These are phyloP conservation scores for Mortierella antarctica DNA, from an alignment of 192 early-diverging fungal species.

Conservation along the genomic window DNA sequence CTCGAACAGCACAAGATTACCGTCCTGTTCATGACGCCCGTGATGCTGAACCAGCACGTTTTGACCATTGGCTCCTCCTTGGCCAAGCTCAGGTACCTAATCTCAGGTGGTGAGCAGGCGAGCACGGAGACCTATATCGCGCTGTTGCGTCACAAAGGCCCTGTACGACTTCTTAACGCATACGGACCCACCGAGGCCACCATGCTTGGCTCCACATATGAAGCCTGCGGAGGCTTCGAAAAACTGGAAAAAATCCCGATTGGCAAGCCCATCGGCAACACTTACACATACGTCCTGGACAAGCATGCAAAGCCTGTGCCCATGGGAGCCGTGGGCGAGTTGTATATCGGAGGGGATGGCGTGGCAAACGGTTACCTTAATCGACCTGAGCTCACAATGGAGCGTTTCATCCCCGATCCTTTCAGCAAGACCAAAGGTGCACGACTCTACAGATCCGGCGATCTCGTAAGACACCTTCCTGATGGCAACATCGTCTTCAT, in stretches of 20 bases:
- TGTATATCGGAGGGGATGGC: constrained; percentile 42
- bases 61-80: too few species aligned
- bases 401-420: constrained; percentile 51
- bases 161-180: constrained; percentile 6
- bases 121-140: not conserved
- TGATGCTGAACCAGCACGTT: too few species aligned
- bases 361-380: constrained; percentile 55
- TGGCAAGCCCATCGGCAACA: constrained; percentile 16
- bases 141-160: not conserved
- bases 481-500: constrained; percentile 43
- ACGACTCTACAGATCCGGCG: constrained; percentile 46
- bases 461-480: constrained; percentile 28
- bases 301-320: constrained; percentile 23
- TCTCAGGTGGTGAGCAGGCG: constrained; percentile 13
- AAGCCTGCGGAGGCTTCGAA: not conserved
- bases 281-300: constrained; percentile 42
- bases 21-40: too few species aligned
- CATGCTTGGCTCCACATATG: not conserved
- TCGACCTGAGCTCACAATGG: constrained; percentile 38
- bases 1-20: too few species aligned
- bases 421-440: constrained; percentile 15
- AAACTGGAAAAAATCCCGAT: constrained; percentile 18
- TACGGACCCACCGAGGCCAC: constrained; percentile 33
- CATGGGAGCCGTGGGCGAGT: constrained; percentile 48
- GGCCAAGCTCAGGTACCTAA: too few species aligned